These are phyloP conservation scores for Coniochaeta ligniaria DNA, from an alignment of 2,329 filamentous ascomycete species.

Conservation along the genomic window DNA sequence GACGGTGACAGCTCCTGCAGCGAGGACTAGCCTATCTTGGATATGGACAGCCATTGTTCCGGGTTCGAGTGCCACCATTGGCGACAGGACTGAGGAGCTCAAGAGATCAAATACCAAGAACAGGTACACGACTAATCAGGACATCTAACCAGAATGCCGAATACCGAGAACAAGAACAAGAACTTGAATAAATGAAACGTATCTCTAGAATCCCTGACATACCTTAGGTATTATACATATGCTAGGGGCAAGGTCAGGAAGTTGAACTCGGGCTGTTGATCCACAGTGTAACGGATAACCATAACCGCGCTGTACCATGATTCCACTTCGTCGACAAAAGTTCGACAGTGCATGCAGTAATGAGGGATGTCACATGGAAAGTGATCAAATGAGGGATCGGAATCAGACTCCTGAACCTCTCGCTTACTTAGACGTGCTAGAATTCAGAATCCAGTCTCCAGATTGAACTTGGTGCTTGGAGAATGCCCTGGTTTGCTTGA, in stretches of 20 bases:
- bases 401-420: too few species aligned
- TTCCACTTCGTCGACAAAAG: background rate
- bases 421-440: too few species aligned
- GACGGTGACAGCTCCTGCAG: background rate
- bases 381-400: too few species aligned
- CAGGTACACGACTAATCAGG: background rate
- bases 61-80: too few species aligned
- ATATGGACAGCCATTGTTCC: background rate
- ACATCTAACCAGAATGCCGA: background rate
- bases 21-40: background rate
- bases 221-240: background rate
- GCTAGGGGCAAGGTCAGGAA: background rate
- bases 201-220: background rate
- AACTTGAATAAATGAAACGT: too few species aligned
- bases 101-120: background rate
- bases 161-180: too few species aligned
- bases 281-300: background rate
- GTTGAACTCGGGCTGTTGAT: background rate
- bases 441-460: too few species aligned
- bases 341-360: background rate
- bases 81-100: background rate
- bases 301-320: background rate
- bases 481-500: too few species aligned
- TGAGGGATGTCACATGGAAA: too few species aligned
- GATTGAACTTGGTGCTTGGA: too few species aligned